phyloP scores from a whole-genome alignment of 2,329 filamentous ascomycete species.

The Hypoxylon sp. region DNA sequence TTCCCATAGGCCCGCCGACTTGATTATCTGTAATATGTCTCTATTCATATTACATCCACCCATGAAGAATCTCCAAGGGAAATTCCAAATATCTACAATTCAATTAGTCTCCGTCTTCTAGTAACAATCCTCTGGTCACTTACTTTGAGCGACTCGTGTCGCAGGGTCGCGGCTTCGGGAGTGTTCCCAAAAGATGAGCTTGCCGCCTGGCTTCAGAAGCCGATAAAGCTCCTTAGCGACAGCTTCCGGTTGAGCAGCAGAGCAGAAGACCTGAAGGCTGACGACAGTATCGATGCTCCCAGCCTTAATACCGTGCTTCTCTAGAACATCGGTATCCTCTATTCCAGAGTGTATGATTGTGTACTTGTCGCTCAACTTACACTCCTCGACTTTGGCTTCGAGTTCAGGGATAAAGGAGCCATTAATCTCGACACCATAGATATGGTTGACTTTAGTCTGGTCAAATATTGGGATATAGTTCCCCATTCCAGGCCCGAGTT shows the following conservation, averaged over 20 bases:
- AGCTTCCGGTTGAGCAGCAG: conserved; percentile 44
- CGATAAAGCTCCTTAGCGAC: conserved; percentile 49
- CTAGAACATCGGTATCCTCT: conserved; percentile 51
- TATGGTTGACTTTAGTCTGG: conserved; percentile 41
- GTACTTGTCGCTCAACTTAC: conserved; percentile 49
- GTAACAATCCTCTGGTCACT: too few species aligned
- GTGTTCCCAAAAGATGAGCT: conserved; percentile 58
- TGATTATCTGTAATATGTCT: background rate
- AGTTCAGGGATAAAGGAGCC: conserved; percentile 45
- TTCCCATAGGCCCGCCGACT: conserved; percentile 5
- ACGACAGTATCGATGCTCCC: conserved; percentile 52
- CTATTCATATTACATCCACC: conserved; percentile 7
- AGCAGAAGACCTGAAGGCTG: conserved; percentile 55
- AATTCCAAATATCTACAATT: conserved; percentile 1
- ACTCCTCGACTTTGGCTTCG: conserved; percentile 42
- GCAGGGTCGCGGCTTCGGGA: background rate
- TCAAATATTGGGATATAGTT: conserved; percentile 54
- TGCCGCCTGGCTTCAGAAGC: conserved; percentile 55
- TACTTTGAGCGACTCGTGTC: conserved; percentile 3
- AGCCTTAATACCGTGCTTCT: conserved; percentile 47
- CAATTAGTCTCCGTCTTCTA: too few species aligned
- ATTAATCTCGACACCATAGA: conserved; percentile 56
- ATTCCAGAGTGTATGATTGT: conserved; percentile 50
- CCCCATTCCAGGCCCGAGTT: conserved; percentile 55
- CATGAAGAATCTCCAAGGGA: conserved; percentile 5